Conservation (phyloP, 2,329 filamentous ascomycete genomes). For the Sarocladium oryzae region DNA sequence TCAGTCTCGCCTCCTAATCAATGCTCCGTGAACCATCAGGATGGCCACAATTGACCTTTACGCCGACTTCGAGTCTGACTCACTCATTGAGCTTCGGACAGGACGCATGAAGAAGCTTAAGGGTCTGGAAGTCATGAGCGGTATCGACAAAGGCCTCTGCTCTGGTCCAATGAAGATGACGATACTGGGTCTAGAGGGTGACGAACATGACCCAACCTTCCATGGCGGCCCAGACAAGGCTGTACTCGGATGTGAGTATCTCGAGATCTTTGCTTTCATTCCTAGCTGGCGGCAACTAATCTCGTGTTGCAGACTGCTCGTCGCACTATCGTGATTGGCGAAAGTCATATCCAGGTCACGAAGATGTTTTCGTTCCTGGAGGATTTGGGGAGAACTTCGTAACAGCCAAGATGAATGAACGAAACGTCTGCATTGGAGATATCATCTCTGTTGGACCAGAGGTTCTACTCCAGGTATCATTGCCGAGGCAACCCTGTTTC, state of each 20-base stretch:
- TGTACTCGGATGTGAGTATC: conserved; percentile 45
- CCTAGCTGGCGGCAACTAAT: neutral
- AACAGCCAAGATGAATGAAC: conserved; percentile 51
- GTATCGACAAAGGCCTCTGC: conserved; percentile 48
- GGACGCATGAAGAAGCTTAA: conserved; percentile 50
- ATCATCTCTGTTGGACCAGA: conserved; percentile 44
- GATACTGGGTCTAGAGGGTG: conserved; percentile 45
- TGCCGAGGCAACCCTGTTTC: conserved; percentile 60
- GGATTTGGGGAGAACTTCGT: conserved; percentile 62
- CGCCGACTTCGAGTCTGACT: conserved; percentile 39
- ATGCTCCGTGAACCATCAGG: neutral
- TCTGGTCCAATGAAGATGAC: conserved; percentile 38
- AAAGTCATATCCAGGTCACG: conserved; percentile 42
- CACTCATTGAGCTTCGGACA: conserved; percentile 49
- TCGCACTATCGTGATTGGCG: conserved; percentile 52
- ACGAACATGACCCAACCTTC: conserved; percentile 56
- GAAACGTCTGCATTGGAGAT: conserved; percentile 60
- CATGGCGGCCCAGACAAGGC: conserved; percentile 60
- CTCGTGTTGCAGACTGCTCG: conserved; percentile 42
- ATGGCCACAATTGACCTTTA: conserved; percentile 26
- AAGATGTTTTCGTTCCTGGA: conserved; percentile 46
- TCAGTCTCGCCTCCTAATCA: no score
- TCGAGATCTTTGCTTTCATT: neutral
- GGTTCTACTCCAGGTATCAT: conserved; percentile 50
- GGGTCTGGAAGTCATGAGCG: conserved; percentile 43